Conservation (phyloP, 495 filamentous ascomycete species). For the Lepraria neglecta region DNA sequence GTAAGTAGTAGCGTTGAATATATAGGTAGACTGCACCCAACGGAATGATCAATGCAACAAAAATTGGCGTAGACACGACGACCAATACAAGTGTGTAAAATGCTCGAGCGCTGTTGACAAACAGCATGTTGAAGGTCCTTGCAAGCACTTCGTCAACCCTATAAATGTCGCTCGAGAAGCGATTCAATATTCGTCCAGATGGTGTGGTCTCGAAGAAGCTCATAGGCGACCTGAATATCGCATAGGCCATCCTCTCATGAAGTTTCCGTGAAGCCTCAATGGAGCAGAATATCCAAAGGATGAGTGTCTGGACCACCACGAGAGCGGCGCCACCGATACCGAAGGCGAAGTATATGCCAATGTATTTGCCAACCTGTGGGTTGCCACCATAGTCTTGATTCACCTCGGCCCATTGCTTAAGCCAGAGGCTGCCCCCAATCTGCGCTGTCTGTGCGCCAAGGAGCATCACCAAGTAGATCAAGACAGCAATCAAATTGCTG, state of each 20-base stretch:
- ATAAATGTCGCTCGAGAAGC: slow-evolving; percentile 97
- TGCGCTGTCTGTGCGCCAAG: slow-evolving; percentile 73
- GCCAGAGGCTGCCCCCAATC: slow-evolving; percentile 80
- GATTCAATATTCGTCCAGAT: slow-evolving; percentile 91
- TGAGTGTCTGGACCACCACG: slow-evolving; percentile 86
- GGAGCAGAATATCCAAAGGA: slow-evolving; percentile 98
- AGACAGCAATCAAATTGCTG: slow-evolving; percentile 79
- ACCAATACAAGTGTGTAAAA: slow-evolving; percentile 85
- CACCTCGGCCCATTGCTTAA: slow-evolving; percentile 82
- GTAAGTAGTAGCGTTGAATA: slow-evolving; percentile 95
- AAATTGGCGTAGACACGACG: slow-evolving; percentile 69
- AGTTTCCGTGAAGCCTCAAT: slow-evolving; percentile 96
- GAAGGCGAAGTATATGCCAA: slow-evolving; percentile 91
- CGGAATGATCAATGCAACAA: slow-evolving; percentile 73
- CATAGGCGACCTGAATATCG: slow-evolving; percentile 98
- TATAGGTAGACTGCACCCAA: slow-evolving; percentile 77
- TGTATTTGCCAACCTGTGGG: slow-evolving; percentile 73
- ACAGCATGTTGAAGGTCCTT: slow-evolving; percentile 87
- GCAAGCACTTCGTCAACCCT: slow-evolving; percentile 92
- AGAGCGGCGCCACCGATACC: slow-evolving; percentile 82
- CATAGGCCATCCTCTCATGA: slow-evolving; percentile 95
- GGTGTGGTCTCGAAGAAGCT: slow-evolving; percentile 98
- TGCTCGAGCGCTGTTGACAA: slow-evolving; percentile 79
- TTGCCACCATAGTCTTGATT: slow-evolving; percentile 65
- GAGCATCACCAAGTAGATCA: slow-evolving; percentile 70